Base-by-base conservation (phyloP, 2,329 filamentous ascomycete species). In the Coniochaeta sp. region DNA sequence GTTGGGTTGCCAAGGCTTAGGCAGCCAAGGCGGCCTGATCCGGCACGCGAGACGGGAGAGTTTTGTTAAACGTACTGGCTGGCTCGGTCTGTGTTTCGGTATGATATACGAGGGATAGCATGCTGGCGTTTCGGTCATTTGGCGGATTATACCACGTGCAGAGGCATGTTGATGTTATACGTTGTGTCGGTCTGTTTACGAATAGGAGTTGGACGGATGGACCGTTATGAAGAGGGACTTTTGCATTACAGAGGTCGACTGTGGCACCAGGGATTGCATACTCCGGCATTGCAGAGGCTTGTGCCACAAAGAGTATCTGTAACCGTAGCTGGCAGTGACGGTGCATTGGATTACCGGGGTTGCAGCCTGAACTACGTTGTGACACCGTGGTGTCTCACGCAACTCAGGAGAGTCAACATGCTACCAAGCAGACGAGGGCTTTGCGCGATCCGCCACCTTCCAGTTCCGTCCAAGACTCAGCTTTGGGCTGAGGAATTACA, bases 1-100 rank as follows among this genome's bases (percentile, higher is more conserved):
- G 93, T 2, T 98, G 93, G 92, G 88, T 98, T 62, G 89, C 87
- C 34, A 95, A 96, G 78, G 89, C 88, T 28, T 96, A 57, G 54
- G 31, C n/a, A 12, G 31, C 47, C 5, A n/a, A 28, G 19, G 43
- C 22, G 12, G 5, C 43, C 4, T 26, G 22, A 47, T 14, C 14
- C 14, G 34, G 34, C 34, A 9, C 11, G 34, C 11, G 34, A 14
- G 34, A 14, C 6, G 34, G 34, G 12, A 36, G 34, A 36, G 8
- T 22, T 19, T 2, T 26, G 47, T 52, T 22, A n/a, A 14, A 52
- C 24, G 24, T n/a, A 31, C 47, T 26, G 47, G 26, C 22, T 52
- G 47, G 24, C 8, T 52, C 26, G 47, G 47, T 52, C 6, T 31
- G 6, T 52, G 14, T 31, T 52, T 26, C 19, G 22, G 24, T 28